Percentiles rank a stretch among this genome's conserved stretches.
phyloP scores from a whole-genome alignment of 176 grass and related monocot species.

The Olyra latifolia region DNA sequence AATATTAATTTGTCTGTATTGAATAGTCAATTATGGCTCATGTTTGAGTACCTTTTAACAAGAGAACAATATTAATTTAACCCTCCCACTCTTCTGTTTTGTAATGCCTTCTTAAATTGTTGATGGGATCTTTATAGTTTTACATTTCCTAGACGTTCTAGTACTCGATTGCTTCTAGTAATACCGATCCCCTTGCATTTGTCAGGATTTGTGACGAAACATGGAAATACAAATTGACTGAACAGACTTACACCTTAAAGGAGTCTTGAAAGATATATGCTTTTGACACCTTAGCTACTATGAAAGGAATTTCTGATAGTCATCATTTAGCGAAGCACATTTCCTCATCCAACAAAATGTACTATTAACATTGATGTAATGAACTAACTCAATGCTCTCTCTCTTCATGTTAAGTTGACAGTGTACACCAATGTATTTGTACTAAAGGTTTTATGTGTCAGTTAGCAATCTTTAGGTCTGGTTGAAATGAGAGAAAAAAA shows the following conservation, averaged over 20 bases:
- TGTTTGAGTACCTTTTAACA: not conserved
- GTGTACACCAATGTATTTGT: not conserved
- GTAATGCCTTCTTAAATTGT: not conserved
- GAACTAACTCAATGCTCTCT: not conserved
- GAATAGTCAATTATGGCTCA: not conserved
- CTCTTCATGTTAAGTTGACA: not conserved
- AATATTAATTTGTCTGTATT: constrained; percentile 11
- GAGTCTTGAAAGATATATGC: not conserved
- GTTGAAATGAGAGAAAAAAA: not conserved
- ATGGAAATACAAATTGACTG: not conserved
- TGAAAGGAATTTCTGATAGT: not conserved
- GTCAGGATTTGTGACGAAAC: not conserved
- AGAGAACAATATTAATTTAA: not conserved
- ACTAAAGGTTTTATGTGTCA: constrained; percentile 1
- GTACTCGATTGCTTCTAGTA: not conserved
- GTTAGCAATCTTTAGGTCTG: not conserved
- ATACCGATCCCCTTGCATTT: not conserved
- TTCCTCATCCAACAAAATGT: not conserved
- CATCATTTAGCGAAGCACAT: not conserved
- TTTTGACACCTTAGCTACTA: not conserved
- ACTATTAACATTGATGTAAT: not conserved
- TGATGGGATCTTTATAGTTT: not conserved
- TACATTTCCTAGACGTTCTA: not conserved
- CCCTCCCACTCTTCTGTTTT: not conserved
- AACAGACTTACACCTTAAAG: not conserved